These are phyloP conservation scores for Exophiala calicioides DNA, from an alignment of 2,329 filamentous ascomycete genomes.

Conservation along the genomic window DNA sequence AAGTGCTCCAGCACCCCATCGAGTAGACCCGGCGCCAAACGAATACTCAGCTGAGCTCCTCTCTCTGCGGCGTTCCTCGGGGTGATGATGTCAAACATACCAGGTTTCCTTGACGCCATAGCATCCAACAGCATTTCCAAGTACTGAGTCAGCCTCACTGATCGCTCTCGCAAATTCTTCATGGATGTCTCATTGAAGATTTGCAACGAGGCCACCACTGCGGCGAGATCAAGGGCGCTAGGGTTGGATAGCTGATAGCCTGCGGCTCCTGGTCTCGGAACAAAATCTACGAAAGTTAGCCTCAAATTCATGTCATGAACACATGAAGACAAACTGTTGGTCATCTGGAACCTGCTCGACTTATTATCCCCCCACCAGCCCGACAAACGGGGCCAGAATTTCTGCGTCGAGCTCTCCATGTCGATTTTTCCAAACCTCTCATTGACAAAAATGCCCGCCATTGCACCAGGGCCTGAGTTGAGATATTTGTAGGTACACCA, in stretches of 20 bases:
- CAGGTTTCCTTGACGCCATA: constrained; percentile 20
- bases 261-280: constrained; percentile 73
- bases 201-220: constrained; percentile 70
- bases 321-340: constrained; percentile 17
- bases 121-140: constrained; percentile 65
- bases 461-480: constrained; percentile 79
- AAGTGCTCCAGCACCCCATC: constrained; percentile 67
- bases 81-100: constrained; percentile 66
- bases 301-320: not conserved
- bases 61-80: constrained; percentile 67
- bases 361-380: constrained; percentile 88
- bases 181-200: constrained; percentile 75
- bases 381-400: constrained; percentile 65
- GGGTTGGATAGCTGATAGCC: constrained; percentile 88
- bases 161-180: constrained; percentile 67
- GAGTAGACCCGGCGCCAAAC: constrained; percentile 67
- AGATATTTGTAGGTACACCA: constrained; percentile 99
- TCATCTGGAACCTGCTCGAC: constrained; percentile 73
- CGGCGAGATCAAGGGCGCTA: constrained; percentile 73
- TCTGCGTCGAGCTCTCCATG: constrained; percentile 18
- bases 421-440: constrained; percentile 66
- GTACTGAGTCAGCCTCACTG: constrained; percentile 72
- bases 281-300: constrained; percentile 54
- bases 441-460: constrained; percentile 80
- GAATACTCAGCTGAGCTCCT: constrained; percentile 76